Evolutionary conservation across 257 asterid genomes (phyloP).

Genomic region (Solanum ahanhuiri): DNA sequence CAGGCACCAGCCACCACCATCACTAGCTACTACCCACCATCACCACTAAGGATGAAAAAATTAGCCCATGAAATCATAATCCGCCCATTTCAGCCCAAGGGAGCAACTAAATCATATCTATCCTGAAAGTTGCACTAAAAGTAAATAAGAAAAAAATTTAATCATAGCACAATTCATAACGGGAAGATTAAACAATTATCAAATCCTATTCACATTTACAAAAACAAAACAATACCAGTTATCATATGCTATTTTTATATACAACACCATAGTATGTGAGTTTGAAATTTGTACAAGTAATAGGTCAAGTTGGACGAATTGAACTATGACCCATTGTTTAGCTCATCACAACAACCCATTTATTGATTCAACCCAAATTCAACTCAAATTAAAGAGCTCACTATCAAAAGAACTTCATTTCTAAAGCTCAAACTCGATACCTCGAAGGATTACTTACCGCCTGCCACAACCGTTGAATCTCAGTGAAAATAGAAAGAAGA

Average conservation of each 20-base stretch:
- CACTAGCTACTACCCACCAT: background rate
- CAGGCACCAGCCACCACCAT: background rate
- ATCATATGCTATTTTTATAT: background rate
- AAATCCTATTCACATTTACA: background rate
- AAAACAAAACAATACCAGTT: background rate
- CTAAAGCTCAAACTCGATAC: background rate
- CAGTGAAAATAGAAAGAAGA: background rate
- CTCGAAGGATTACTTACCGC: background rate
- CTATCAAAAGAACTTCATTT: background rate
- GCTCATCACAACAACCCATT: background rate
- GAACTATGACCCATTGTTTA: background rate
- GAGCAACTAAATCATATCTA: background rate
- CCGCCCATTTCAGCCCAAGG: background rate
- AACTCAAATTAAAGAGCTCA: background rate
- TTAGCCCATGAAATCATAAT: background rate
- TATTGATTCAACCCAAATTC: background rate
- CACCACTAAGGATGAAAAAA: background rate
- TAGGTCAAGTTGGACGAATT: background rate
- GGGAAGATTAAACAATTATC: background rate
- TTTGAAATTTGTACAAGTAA: background rate
- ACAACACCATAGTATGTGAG: background rate
- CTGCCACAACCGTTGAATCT: background rate
- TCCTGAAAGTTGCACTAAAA: background rate
- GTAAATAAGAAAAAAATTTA: no score
- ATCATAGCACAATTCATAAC: background rate